Conservation (phyloP, 1,139 yeast species). For the Pneumocystis oryctolagi region DNA sequence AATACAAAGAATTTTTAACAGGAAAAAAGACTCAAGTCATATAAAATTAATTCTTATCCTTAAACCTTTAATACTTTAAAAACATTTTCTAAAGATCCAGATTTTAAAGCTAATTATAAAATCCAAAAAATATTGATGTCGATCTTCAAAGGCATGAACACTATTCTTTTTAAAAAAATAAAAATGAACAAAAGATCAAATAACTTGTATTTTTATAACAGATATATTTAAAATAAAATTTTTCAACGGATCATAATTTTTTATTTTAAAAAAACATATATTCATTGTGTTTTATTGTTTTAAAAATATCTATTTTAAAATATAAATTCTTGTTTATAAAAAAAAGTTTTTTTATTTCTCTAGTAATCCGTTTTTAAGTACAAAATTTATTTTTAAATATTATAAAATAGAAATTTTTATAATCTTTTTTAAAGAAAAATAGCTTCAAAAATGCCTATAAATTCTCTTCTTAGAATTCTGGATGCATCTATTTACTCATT, state of each 20-base stretch:
- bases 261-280: too few relatives aligned
- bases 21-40: not conserved
- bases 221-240: too few relatives aligned
- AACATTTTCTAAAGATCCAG: not conserved
- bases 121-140: not conserved
- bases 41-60: not conserved
- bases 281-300: too few relatives aligned
- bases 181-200: not conserved
- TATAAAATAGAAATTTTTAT: not conserved
- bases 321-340: too few relatives aligned
- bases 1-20: not conserved
- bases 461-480: not conserved
- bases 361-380: not conserved
- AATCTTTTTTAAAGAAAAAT: not conserved
- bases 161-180: too few relatives aligned
- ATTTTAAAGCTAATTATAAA: not conserved
- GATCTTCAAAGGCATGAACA: not conserved
- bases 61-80: not conserved
- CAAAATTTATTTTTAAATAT: too few relatives aligned
- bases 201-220: too few relatives aligned
- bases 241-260: too few relatives aligned
- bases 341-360: too few relatives aligned
- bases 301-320: too few relatives aligned
- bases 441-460: not conserved
- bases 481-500: not conserved